A percentile compares a stretch with the other conserved stretches of the same genome.
phyloP scores from a whole-genome alignment of 202 grass and related monocot genomes.

The Cymbopogon flexuosus region DNA sequence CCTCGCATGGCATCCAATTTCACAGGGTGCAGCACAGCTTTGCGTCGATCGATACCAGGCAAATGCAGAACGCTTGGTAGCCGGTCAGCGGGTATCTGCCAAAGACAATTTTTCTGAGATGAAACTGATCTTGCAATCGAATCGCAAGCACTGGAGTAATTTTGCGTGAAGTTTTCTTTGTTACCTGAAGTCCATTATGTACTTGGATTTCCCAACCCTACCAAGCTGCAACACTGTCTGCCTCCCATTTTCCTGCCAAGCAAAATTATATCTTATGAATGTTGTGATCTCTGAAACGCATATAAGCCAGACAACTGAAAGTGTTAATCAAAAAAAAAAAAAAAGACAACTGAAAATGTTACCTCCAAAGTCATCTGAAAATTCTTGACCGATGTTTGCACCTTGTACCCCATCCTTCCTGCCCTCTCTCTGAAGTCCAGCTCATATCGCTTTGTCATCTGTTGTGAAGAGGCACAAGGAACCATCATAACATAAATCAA shows the following conservation, averaged over 20 bases:
- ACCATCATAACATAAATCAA: not conserved
- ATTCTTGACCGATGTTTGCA: slow-evolving; percentile 85
- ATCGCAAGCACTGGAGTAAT: not conserved
- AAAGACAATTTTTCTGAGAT: not conserved
- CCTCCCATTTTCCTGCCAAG: slow-evolving; percentile 59
- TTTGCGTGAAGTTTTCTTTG: too few species aligned
- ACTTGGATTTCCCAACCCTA: slow-evolving; percentile 69
- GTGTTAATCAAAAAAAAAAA: too few species aligned
- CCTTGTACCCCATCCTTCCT: slow-evolving; percentile 72
- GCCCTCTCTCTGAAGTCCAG: slow-evolving; percentile 89
- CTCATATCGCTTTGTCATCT: slow-evolving; percentile 75
- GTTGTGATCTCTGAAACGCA: not conserved
- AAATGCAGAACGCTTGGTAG: too few species aligned
- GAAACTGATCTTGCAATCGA: not conserved
- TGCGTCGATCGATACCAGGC: too few species aligned
- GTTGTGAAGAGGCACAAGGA: not conserved
- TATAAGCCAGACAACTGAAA: not conserved
- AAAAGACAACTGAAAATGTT: not conserved
- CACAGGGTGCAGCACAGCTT: too few species aligned
- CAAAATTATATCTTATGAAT: not conserved
- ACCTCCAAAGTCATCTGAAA: slow-evolving; percentile 85
- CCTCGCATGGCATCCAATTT: too few species aligned
- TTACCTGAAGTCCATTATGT: slow-evolving; percentile 91
- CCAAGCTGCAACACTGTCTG: slow-evolving; percentile 85
- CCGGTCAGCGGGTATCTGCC: too few species aligned